Evolutionary conservation across 164 flowering plant genomes (phyloP), one percentile per base, ranked within the genome.

Genomic region (Stephania japonica): DNA sequence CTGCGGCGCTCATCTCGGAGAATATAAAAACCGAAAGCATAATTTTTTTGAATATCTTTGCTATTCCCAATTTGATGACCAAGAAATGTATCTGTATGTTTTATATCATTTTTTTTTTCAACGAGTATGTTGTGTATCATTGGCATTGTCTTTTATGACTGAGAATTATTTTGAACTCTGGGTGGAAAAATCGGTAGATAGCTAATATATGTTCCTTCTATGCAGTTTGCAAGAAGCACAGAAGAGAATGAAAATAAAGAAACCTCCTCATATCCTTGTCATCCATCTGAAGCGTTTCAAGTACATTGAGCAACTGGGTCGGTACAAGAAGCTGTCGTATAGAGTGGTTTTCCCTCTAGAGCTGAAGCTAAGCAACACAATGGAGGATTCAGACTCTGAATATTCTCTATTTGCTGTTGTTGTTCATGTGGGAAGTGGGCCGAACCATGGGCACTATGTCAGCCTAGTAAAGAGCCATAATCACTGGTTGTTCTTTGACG

Each of bases 381-480:
- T 90, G 78, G 98, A 96, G 73, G 91, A 91, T 77, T 84, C 89
- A 44, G 99, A 96, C 72, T 80, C 86, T 0, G 98, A 93, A 78
- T 96, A 96, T 79, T 93, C 99, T 7, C 78, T 96, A 26, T 96
- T 93, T 84, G 99, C 98, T 0, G 99, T 96, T 1, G 99, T 96
- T 12, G 98, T 96, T 65, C 99, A 96, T 76, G 98, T 96, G 3
- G 99, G 99, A 1, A 92, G 93, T 69, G 99, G 99, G 27, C 99
- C 99, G 18, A 96, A 96, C 83, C 99, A 96, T 72, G 99, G 99
- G n/a, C 99, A 96, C 76, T 96, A 93, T 69, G 94, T 96, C 14
- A 89, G 99, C 80, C 94, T 96, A 4, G 99, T 96, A 82, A 93
- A 96, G 81, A 96, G 99, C 83, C 99, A 96, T 75, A 92, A 91